Evolutionary conservation across 1,284 basidiomycete genomes (phyloP).

Genomic region (Apiotrichum domesticum): DNA sequence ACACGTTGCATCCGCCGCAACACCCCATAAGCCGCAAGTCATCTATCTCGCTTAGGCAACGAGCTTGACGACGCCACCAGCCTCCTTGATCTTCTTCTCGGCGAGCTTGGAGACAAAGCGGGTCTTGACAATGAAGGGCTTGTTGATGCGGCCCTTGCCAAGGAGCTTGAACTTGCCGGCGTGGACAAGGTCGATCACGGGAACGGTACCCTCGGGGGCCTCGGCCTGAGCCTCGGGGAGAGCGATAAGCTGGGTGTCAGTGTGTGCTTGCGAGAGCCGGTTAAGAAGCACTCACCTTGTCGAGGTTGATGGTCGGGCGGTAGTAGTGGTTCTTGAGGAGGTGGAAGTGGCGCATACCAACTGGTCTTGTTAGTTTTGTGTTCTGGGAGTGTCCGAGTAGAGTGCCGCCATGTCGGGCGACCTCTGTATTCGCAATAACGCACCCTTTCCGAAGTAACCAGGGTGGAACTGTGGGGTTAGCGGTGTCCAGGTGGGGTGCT

Average conservation of each 20-base stretch:
- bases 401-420: no score
- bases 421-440: not conserved
- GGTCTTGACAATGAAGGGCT: constrained; percentile 90
- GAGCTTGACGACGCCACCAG: constrained; percentile 85
- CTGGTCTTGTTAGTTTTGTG: constrained; percentile 32
- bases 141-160: constrained; percentile 46
- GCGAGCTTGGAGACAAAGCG: constrained; percentile 84
- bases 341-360: constrained; percentile 99
- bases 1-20: no score
- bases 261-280: not conserved
- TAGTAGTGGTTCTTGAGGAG: constrained; percentile 83
- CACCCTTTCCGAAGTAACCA: constrained; percentile 57
- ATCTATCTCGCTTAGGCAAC: constrained; percentile 57
- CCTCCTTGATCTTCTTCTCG: constrained; percentile 75
- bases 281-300: constrained; percentile 54
- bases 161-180: constrained; percentile 84
- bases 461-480: constrained; percentile 66
- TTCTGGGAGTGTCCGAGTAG: not conserved
- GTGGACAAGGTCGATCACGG: constrained; percentile 80
- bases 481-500: not conserved
- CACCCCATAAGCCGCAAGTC: no score
- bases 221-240: constrained; percentile 48
- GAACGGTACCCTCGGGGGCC: constrained; percentile 57
- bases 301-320: constrained; percentile 94
- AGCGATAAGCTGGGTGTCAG: constrained; percentile 32